Percentiles rank a stretch among this genome's conserved stretches.
phyloP scores from a whole-genome alignment of 495 filamentous ascomycete genomes.

The Ramalina intermedia region DNA sequence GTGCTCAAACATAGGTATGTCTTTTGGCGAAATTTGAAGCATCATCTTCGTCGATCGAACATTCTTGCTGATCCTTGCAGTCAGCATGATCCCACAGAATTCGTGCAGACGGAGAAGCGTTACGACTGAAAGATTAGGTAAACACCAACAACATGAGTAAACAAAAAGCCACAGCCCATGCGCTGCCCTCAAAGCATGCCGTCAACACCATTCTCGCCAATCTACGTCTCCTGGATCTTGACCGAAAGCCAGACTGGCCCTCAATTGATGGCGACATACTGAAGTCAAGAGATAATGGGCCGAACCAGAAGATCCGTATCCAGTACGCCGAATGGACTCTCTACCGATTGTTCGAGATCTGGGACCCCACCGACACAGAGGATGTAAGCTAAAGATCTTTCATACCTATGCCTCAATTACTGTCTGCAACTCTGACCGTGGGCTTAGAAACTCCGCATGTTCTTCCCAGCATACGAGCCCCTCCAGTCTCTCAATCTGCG shows the following conservation, averaged over 20 bases:
- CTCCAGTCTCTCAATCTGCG: constrained; percentile 81
- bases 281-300: constrained; percentile 45
- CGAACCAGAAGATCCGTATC: constrained; percentile 65
- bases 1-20: too few relatives aligned
- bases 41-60: too few relatives aligned
- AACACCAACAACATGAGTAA: background rate
- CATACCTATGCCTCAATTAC: constrained; percentile 1
- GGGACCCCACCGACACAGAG: constrained; percentile 58
- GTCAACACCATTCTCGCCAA: constrained; percentile 49
- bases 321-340: constrained; percentile 73
- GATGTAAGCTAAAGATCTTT: constrained; percentile 34
- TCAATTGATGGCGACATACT: constrained; percentile 49
- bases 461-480: constrained; percentile 76
- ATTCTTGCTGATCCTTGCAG: too few relatives aligned
- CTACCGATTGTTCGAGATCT: constrained; percentile 66
- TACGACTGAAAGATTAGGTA: background rate
- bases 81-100: too few relatives aligned
- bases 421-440: background rate
- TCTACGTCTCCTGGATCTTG: constrained; percentile 63
- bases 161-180: background rate
- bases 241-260: constrained; percentile 64
- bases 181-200: background rate
- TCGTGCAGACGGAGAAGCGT: too few relatives aligned
- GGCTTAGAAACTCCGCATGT: constrained; percentile 65
- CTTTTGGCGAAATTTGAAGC: too few relatives aligned